Base-by-base conservation (phyloP, 352 stramenopile species). In the Globisporangium alternatum region DNA sequence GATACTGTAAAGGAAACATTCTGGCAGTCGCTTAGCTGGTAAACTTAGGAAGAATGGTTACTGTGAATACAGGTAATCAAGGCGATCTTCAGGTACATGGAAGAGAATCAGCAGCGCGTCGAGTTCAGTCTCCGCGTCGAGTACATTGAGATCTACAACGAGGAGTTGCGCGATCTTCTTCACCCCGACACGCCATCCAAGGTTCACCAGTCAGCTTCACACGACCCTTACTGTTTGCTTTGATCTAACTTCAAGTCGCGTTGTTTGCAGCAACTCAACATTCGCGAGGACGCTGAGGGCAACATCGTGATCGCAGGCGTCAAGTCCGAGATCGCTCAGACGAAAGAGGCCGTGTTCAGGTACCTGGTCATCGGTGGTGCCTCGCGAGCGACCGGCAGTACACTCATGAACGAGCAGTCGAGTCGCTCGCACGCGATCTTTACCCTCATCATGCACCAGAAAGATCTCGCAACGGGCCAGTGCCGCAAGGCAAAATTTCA, bases 61-160 rank as follows among this genome's bases (percentile, higher is more conserved):
- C 35, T 41, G 22, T 53, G 15, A 30, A 21, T 28, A 52, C 8
- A 83, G 74, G 78, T 89, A 17, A 78, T 95, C 47, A 89, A 83
- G 21, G 75, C 84, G 37, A 80, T 95, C 8, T 95, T 95, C 61
- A 69, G 78, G 31, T 76, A 82, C 59, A 78, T 95, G 31, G 65
- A 86, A 8, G 64, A 74, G 15, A 67, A 69, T 45, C 71, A 83
- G 41, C 33, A 77, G 33, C 62, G 41, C 9, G 69, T 80, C 28
- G 88, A 98, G 56, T 95, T 95, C 62, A 83, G 82, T n/a, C 72
- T 99, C 15, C 80, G 90, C 17, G 89, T 98, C 41, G 97, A 97
- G 28, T 99, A 98, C 71, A 82, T 99, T 51, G 97, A 99, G 85
- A 97, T 99, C 61, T 99, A 99, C 81, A 99, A 99, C 62, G 97